A percentile compares a stretch with the other conserved stretches of the same genome.
These are phyloP conservation scores for Cyberlindnera lachancei DNA, from an alignment of 805 yeast species.

Conservation along the genomic window DNA sequence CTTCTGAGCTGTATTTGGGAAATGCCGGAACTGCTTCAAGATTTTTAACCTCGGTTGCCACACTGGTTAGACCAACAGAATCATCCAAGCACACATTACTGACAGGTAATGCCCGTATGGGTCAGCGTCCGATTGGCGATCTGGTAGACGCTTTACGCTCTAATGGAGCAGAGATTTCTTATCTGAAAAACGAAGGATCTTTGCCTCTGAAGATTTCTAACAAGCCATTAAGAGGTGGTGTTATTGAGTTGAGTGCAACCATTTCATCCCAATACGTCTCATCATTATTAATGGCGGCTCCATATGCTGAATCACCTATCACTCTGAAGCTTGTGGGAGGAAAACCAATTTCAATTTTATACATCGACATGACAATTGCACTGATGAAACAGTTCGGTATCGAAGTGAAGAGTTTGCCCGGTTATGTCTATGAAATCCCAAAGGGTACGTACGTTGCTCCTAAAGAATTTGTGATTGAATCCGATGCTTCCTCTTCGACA, in stretches of 20 bases:
- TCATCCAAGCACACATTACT: constrained; percentile 44
- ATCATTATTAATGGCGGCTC: constrained; percentile 94
- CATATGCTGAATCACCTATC: constrained; percentile 84
- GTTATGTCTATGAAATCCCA: constrained; percentile 86
- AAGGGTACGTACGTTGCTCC: constrained; percentile 78
- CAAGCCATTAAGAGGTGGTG: constrained; percentile 80
- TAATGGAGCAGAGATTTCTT: constrained; percentile 73
- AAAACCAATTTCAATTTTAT: constrained; percentile 90
- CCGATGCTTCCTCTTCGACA: constrained; percentile 97
- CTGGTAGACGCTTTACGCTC: constrained; percentile 81
- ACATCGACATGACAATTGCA: constrained; percentile 93
- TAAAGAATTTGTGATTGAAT: constrained; percentile 77
- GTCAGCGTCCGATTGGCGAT: constrained; percentile 95
- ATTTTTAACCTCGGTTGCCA: constrained; percentile 85
- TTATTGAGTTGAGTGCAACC: constrained; percentile 90
- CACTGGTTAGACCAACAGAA: constrained; percentile 55
- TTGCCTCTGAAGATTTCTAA: constrained; percentile 72
- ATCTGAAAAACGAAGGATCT: constrained; percentile 70
- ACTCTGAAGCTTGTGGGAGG: constrained; percentile 90
- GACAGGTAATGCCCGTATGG: constrained; percentile 96
- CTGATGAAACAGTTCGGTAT: constrained; percentile 94
- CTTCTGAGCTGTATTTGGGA: constrained; percentile 75
- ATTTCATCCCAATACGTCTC: constrained; percentile 97
- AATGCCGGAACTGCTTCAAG: constrained; percentile 98
- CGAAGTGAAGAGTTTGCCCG: constrained; percentile 65